phyloP scores from a whole-genome alignment of 2,329 filamentous ascomycete genomes.

The Diaporthe caulivora region DNA sequence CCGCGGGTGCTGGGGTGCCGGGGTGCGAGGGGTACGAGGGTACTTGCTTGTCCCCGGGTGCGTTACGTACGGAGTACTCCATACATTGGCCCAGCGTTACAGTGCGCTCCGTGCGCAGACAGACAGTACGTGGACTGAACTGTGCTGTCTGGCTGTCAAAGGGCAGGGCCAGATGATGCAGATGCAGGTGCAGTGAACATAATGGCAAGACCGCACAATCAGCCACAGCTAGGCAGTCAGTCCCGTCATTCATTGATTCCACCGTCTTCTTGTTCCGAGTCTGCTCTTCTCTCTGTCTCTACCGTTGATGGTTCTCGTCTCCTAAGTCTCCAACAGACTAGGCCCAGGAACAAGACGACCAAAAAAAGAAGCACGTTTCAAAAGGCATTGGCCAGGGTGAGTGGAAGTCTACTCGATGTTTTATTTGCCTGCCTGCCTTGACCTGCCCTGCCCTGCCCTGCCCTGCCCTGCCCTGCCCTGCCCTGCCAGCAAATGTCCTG shows the following conservation, averaged over 20 bases:
- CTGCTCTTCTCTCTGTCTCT: not conserved
- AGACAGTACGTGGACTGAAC: not conserved
- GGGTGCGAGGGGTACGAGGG: not conserved
- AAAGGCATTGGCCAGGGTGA: constrained; percentile 28
- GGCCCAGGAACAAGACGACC: not conserved
- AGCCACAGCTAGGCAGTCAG: not conserved
- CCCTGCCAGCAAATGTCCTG: constrained; percentile 4
- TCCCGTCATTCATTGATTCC: not conserved
- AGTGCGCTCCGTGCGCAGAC: not conserved
- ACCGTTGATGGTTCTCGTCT: not conserved
- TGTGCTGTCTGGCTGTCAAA: constrained; percentile 20
- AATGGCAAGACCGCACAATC: not conserved
- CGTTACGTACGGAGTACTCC: no score
- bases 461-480: no score
- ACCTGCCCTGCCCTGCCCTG: constrained; percentile 13
- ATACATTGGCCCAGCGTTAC: not conserved
- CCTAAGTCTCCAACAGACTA: constrained; percentile 5
- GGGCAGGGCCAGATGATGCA: constrained; percentile 12
- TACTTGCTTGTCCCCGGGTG: not conserved
- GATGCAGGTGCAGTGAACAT: constrained; percentile 18
- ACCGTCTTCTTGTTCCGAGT: not conserved
- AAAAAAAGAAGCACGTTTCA: constrained; percentile 31
- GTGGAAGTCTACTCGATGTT: not conserved
- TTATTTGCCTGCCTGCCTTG: constrained; percentile 18
- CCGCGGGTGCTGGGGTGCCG: not conserved